Evolutionary conservation across 371 early-diverging fungal species (phyloP).

Genomic region (Cokeromyces recurvatus): DNA sequence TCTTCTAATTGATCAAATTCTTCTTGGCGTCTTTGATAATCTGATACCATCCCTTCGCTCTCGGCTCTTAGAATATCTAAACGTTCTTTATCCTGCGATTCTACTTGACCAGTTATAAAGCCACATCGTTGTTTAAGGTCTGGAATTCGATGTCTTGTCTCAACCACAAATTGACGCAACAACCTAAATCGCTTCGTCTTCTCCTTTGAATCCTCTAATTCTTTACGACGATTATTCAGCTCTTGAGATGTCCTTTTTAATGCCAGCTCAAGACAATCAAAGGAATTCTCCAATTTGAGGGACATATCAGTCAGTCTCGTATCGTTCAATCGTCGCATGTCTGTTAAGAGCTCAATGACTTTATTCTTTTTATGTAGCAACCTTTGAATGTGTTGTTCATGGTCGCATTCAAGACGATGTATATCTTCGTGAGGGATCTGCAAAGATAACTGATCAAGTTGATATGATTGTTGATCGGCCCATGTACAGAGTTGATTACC

Average conservation of each 20-base stretch:
- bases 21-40: slow-evolving; percentile 12
- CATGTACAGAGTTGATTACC: slow-evolving; percentile 33
- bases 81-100: slow-evolving; percentile 33
- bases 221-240: slow-evolving; percentile 22
- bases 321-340: too few species aligned
- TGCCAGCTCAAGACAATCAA: slow-evolving; percentile 28
- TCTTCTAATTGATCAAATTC: slow-evolving; percentile 23
- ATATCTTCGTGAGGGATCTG: too few species aligned
- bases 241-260: slow-evolving; percentile 25
- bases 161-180: too few species aligned
- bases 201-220: slow-evolving; percentile 36
- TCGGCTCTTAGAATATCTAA: slow-evolving; percentile 20
- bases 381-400: too few species aligned
- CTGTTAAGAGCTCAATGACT: too few species aligned
- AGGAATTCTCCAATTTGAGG: slow-evolving; percentile 22
- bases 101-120: slow-evolving; percentile 42
- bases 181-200: too few species aligned
- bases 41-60: slow-evolving; percentile 6
- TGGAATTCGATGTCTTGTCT: slow-evolving; percentile 32
- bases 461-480: slow-evolving; percentile 44
- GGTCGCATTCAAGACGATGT: too few species aligned
- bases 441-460: too few species aligned
- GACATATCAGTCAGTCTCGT: slow-evolving; percentile 24
- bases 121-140: slow-evolving; percentile 39
- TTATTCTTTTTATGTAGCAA: too few species aligned